Conservation (phyloP, 73 alveolate species). For the Uronychia setigera region DNA sequence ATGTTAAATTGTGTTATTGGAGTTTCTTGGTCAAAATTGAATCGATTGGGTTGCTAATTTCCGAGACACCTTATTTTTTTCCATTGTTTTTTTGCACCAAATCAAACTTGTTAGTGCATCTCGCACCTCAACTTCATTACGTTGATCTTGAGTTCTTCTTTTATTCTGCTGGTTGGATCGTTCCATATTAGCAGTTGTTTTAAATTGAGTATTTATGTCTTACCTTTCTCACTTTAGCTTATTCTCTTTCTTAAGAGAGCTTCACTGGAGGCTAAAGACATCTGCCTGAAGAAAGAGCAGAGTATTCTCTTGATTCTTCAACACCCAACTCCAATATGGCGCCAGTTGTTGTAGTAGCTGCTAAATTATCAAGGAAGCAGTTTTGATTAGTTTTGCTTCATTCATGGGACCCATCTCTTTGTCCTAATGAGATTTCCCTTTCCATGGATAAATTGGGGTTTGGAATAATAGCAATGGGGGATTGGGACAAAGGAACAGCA, state of each 20-base stretch:
- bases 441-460: neutral
- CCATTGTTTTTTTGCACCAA: too few species aligned
- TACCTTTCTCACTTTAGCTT: neutral
- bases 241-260: too few species aligned
- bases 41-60: neutral
- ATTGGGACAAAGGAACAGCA: neutral
- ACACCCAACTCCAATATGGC: neutral
- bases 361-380: neutral
- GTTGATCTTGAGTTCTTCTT: neutral
- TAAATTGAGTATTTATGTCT: neutral
- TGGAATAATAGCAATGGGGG: neutral
- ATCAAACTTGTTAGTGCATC: neutral
- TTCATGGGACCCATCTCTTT: too few species aligned
- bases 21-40: neutral
- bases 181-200: neutral
- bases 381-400: neutral
- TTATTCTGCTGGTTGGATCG: neutral
- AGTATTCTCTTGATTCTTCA: neutral
- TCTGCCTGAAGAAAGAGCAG: constrained; percentile 1
- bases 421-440: too few species aligned
- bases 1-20: neutral
- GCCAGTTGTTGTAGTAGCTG: neutral
- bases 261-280: too few species aligned
- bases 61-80: too few species aligned
- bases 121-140: neutral